These are phyloP conservation scores for Talaromyces verruculosus DNA, from an alignment of 2,329 filamentous ascomycete species.

Conservation along the genomic window DNA sequence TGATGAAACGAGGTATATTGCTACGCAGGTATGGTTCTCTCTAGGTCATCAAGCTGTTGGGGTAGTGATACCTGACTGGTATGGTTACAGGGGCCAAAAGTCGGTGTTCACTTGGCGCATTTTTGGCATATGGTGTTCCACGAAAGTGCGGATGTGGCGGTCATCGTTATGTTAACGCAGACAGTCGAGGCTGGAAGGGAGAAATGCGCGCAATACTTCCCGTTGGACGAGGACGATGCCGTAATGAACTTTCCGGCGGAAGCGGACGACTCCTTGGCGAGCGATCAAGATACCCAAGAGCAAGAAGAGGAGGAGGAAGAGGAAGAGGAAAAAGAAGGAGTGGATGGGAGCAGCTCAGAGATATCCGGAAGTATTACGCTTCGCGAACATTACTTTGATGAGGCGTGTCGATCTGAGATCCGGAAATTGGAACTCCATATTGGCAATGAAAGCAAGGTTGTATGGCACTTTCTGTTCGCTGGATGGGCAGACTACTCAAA, in stretches of 20 bases:
- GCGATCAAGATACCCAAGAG: conserved; percentile 36
- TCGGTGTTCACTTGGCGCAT: conserved; percentile 66
- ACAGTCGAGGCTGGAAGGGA: conserved; percentile 74
- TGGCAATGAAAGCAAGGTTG: conserved; percentile 57
- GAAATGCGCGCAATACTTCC: conserved; percentile 91
- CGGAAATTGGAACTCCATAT: conserved; percentile 64
- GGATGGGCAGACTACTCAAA: conserved; percentile 91
- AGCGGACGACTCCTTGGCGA: conserved; percentile 32
- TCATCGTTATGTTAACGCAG: conserved; percentile 93
- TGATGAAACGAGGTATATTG: conserved; percentile 68
- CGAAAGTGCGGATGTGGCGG: conserved; percentile 69
- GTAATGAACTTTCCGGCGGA: conserved; percentile 45
- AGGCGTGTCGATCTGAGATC: conserved; percentile 63
- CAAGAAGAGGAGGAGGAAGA: conserved; percentile 64
- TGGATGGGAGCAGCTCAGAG: conserved; percentile 62
- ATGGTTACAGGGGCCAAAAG: conserved; percentile 67
- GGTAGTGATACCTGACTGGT: not conserved
- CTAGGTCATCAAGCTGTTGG: conserved; percentile 22
- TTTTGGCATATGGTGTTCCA: conserved; percentile 96
- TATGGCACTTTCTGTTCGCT: conserved; percentile 84
- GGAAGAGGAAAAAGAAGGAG: conserved; percentile 60
- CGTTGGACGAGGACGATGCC: conserved; percentile 55
- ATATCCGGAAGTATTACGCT: conserved; percentile 70
- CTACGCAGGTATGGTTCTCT: conserved; percentile 64
- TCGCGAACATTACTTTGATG: conserved; percentile 55